phyloP scores from a whole-genome alignment of 768 basidiomycete species.

The Boletus insuetus region DNA sequence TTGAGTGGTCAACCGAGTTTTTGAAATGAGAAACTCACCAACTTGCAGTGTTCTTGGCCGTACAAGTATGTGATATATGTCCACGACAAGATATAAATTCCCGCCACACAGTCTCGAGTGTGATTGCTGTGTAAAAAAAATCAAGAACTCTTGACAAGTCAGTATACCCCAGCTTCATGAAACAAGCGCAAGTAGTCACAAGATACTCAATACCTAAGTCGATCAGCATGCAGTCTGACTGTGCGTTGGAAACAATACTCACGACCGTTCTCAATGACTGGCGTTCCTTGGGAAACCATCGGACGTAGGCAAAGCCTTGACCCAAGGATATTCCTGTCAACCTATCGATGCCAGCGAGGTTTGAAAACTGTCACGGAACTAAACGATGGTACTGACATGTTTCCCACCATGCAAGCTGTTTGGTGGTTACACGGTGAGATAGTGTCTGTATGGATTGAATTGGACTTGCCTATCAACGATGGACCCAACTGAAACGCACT shows the following conservation, averaged over 20 bases:
- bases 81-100: constrained; percentile 6
- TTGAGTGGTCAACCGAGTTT: not conserved
- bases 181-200: not conserved
- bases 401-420: too few species aligned
- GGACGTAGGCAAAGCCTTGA: not conserved
- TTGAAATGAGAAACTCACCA: not conserved
- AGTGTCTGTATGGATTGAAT: too few species aligned
- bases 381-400: not conserved
- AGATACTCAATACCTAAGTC: not conserved
- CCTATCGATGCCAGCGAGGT: not conserved
- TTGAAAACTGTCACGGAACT: not conserved
- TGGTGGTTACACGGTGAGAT: too few species aligned
- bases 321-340: not conserved
- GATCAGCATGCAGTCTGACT: too few species aligned
- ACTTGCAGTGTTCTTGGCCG: not conserved
- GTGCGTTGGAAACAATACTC: not conserved
- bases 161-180: not conserved
- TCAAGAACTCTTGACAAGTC: not conserved
- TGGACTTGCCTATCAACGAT: too few species aligned
- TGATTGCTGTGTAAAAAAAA: not conserved
- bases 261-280: not conserved
- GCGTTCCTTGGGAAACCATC: constrained; percentile 1
- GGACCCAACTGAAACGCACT: too few species aligned
- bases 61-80: not conserved
- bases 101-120: not conserved